phyloP scores from a whole-genome alignment of 441 rosid genomes.

The Kokia cookei region DNA sequence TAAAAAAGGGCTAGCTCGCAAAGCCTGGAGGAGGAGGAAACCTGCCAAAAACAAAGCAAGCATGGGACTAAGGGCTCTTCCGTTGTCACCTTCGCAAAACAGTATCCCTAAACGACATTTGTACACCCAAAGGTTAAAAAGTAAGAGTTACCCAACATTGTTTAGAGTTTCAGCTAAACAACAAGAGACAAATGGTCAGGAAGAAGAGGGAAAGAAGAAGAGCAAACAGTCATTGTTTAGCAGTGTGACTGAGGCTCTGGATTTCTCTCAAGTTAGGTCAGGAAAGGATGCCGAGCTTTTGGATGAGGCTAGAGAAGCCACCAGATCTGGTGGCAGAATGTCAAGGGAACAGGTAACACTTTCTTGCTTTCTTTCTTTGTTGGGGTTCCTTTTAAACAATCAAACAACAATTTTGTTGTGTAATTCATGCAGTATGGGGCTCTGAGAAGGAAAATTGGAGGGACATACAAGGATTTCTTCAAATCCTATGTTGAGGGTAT shows the following conservation, averaged over 20 bases:
- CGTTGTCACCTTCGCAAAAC: conserved; percentile 26
- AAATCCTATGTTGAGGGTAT: conserved; percentile 76
- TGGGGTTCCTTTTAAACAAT: not conserved
- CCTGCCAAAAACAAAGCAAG: not conserved
- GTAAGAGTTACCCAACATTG: not conserved
- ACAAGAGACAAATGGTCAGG: conserved; percentile 17
- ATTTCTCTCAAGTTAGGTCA: conserved; percentile 78
- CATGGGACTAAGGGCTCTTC: conserved; percentile 35
- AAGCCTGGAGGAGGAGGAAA: not conserved
- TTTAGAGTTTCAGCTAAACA: conserved; percentile 31
- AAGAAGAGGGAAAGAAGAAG: conserved; percentile 15
- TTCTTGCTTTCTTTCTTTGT: not conserved
- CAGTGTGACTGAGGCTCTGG: conserved; percentile 38
- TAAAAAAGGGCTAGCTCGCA: not conserved
- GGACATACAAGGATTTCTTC: conserved; percentile 89
- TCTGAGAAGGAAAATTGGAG: conserved; percentile 89
- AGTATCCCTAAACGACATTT: conserved; percentile 18
- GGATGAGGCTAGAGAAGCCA: conserved; percentile 63
- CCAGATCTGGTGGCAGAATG: conserved; percentile 68
- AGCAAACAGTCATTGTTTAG: conserved; percentile 61
- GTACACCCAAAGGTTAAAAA: conserved; percentile 1
- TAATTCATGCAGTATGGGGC: conserved; percentile 76
- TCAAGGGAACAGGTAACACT: conserved; percentile 56
- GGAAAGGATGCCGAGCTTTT: conserved; percentile 70
- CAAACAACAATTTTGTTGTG: not conserved